Evolutionary conservation across 371 early-diverging fungal genomes (phyloP), one percentile per base, ranked within the genome.

Genomic region (Entomophthora muscae): DNA sequence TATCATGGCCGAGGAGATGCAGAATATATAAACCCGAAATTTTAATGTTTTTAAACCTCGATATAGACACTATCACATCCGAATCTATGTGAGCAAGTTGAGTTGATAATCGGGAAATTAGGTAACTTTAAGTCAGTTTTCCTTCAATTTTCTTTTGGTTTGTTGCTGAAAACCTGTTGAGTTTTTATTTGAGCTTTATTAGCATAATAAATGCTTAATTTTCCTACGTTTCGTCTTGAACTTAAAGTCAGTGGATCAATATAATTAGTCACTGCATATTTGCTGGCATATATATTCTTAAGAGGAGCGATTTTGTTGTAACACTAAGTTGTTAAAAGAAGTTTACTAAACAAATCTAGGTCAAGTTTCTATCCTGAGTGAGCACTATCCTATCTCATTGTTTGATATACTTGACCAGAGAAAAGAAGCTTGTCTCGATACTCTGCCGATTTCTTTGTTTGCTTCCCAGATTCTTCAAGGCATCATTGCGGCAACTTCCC

Each of bases 401-500:
- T 58, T 30, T 13, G 54, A 13, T 59, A 21, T 22, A 12, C 12
- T 42, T 24, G 55, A 66, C 24, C 27, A 26, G 21, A 32, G 33
- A 63, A 57, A 53, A 24, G 2, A 29, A 56, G 21, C n/a, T 28
- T 24, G 28, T 28, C 42, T 27, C 1, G 21, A 24, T 31, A 7
- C 24, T 1, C n/a, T 57, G 52, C 30, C 24, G 65, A 82, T 81
- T 80, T 63, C 74, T 30, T 82, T 7, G 81, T 82, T 71, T 74
- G 80, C 7, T 77, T 81, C 23, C 74, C 76, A 23, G 85, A 83
- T 55, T 74, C 79, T 60, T 70, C 73, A 60, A 75, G 76, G 52
- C 64, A 69, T 59, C 61, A 66, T 21, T 27, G 70, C 54, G 64
- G 54, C 12, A 63, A 67, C 31, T 58, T 59, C n/a, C 61, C 68